Conservation (phyloP, 2,329 filamentous ascomycete species). For the Hysterium pulicare region DNA sequence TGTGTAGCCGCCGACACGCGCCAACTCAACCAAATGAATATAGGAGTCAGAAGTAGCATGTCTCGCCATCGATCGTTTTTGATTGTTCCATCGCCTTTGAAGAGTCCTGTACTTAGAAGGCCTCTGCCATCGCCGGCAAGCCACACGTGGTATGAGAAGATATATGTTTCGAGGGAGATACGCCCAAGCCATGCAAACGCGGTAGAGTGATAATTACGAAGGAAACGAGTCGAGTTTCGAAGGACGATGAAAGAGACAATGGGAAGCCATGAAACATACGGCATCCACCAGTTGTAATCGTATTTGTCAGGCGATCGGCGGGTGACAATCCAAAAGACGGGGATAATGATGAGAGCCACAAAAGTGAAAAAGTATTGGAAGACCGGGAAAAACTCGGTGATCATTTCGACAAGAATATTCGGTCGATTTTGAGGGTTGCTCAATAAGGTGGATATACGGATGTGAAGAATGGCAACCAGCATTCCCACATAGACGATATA, state of each 20-base stretch:
- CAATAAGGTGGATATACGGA: conserved; percentile 16
- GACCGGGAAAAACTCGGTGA: conserved; percentile 14
- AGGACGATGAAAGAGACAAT: conserved; percentile 53
- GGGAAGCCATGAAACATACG: conserved; percentile 53
- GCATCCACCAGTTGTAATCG: conserved; percentile 51
- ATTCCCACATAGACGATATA: conserved; percentile 58
- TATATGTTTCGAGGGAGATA: conserved; percentile 58
- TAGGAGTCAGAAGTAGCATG: conserved; percentile 36
- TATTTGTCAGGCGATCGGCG: conserved; percentile 32
- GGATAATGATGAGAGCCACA: conserved; percentile 23
- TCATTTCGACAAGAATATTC: conserved; percentile 17
- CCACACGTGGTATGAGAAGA: conserved; percentile 61
- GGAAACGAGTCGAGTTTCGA: conserved; percentile 46
- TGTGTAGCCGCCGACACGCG: conserved; percentile 37
- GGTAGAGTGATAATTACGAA: conserved; percentile 45
- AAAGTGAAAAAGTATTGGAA: conserved; percentile 12
- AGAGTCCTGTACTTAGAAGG: conserved; percentile 41
- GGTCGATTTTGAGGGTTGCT: conserved; percentile 9
- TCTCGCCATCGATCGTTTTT: conserved; percentile 34
- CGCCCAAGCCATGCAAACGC: conserved; percentile 55
- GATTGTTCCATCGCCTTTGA: conserved; percentile 24
- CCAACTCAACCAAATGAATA: conserved; percentile 45
- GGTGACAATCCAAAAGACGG: conserved; percentile 35
- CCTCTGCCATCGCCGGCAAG: conserved; percentile 58
- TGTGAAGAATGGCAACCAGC: conserved; percentile 46